A percentile compares a stretch with the other conserved stretches of the same genome.
Conservation (phyloP, 1,284 basidiomycete genomes). For the Amylostereum chailletii region DNA sequence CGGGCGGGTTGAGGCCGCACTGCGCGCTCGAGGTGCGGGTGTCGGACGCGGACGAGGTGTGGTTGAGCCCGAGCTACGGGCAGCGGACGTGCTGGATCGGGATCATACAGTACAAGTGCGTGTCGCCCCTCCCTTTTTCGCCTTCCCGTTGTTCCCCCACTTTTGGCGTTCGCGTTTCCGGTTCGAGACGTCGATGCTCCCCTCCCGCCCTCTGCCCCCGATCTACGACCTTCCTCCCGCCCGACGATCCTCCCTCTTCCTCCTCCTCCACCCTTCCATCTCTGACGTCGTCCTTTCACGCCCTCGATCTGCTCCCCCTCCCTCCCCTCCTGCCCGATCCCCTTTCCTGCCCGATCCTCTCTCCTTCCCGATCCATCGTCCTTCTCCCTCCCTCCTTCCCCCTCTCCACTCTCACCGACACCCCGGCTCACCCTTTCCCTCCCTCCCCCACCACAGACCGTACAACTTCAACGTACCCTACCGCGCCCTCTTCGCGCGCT, state of each 20-base stretch:
- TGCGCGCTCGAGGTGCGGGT: slow-evolving; percentile 94
- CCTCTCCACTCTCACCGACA: neutral
- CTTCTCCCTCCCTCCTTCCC: neutral
- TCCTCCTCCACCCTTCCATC: too few species aligned
- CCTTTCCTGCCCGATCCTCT: too few species aligned
- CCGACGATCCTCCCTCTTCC: too few species aligned
- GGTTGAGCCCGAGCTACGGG: slow-evolving; percentile 83
- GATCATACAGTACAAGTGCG: slow-evolving; percentile 91
- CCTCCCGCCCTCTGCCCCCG: too few species aligned
- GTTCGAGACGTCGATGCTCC: too few species aligned
- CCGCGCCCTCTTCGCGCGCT: slow-evolving; percentile 70
- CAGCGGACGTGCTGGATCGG: slow-evolving; percentile 89
- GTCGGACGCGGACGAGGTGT: slow-evolving; percentile 85
- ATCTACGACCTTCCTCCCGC: too few species aligned
- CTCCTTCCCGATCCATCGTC: too few species aligned
- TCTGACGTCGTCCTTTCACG: too few species aligned
- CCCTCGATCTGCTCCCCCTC: too few species aligned
- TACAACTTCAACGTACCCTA: slow-evolving; percentile 89
- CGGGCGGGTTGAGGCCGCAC: slow-evolving; percentile 76
- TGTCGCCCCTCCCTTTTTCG: slow-evolving; percentile 10
- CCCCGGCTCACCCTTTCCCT: neutral
- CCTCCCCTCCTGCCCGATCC: too few species aligned
- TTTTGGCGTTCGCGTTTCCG: neutral
- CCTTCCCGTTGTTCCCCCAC: slow-evolving; percentile 2
- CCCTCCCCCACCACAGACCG: slow-evolving; percentile 44